Percentiles rank a stretch among this genome's conserved stretches.
Evolutionary conservation across 2,329 filamentous ascomycete genomes (phyloP).

Genomic region (Fusarium beomiforme): DNA sequence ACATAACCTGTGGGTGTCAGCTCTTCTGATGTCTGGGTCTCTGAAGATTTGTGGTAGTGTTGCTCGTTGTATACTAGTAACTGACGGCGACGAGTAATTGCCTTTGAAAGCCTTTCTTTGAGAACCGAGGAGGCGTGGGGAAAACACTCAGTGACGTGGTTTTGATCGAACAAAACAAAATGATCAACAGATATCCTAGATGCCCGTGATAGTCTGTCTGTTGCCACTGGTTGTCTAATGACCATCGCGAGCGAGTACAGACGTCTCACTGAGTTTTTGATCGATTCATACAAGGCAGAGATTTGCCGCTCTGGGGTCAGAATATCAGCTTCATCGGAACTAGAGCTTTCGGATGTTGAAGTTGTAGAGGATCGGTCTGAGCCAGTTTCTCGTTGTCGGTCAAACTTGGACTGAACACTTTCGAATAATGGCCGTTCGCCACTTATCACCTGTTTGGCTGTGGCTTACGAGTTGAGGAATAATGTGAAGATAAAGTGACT

Average conservation of each 20-base stretch:
- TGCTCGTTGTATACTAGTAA: background rate
- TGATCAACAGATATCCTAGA: background rate
- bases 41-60: background rate
- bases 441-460: background rate
- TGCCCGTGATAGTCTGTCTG: background rate
- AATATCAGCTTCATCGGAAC: background rate
- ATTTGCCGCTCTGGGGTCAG: background rate
- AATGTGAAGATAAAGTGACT: background rate
- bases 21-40: background rate
- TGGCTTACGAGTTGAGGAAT: rapidly evolving
- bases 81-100: background rate
- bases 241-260: background rate
- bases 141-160: background rate
- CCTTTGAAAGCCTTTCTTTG: background rate
- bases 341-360: background rate
- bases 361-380: background rate
- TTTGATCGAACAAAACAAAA: background rate
- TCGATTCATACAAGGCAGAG: background rate
- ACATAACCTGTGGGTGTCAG: rapidly evolving
- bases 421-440: background rate
- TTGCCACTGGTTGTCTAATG: background rate
- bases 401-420: background rate
- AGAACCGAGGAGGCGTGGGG: background rate
- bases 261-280: background rate
- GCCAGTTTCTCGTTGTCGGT: background rate